Percentiles rank a stretch among this genome's conserved stretches.
Conservation (phyloP, 768 basidiomycete genomes). For the Piloderma croceum region DNA sequence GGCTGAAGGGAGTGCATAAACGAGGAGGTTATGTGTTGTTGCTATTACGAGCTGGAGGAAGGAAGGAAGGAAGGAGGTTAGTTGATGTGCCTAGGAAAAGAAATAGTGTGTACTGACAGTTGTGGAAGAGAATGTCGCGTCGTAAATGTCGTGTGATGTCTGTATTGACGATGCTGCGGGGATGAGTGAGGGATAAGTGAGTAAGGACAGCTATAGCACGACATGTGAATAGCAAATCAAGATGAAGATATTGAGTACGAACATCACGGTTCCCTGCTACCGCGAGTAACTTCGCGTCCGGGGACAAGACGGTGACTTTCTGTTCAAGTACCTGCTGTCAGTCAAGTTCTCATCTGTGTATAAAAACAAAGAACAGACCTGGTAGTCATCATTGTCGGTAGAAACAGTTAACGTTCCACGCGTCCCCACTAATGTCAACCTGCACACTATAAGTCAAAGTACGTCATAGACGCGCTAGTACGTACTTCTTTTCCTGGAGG, state of each 20-base stretch:
- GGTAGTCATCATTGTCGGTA: slow-evolving; percentile 70
- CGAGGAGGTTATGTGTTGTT: slow-evolving; percentile 56
- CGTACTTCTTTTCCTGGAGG: slow-evolving; percentile 55
- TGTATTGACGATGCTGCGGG: slow-evolving; percentile 47
- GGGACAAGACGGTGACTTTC: slow-evolving; percentile 87
- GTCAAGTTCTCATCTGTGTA: slow-evolving; percentile 6
- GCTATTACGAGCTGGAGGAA: slow-evolving; percentile 53
- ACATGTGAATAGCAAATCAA: slow-evolving; percentile 7
- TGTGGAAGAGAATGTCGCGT: slow-evolving; percentile 68
- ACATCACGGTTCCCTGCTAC: slow-evolving; percentile 74
- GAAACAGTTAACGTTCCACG: slow-evolving; percentile 59
- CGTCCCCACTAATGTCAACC: slow-evolving; percentile 47
- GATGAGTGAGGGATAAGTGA: slow-evolving; percentile 55
- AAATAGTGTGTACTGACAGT: slow-evolving; percentile 47
- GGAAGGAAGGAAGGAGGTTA: slow-evolving; percentile 1
- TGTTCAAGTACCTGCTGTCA: slow-evolving; percentile 33
- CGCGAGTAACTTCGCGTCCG: slow-evolving; percentile 56
- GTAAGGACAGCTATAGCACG: slow-evolving; percentile 49
- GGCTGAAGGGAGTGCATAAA: slow-evolving; percentile 50
- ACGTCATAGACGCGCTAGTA: slow-evolving; percentile 5
- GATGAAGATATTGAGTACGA: slow-evolving; percentile 20
- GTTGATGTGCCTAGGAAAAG: slow-evolving; percentile 2
- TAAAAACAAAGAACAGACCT: slow-evolving; percentile 47
- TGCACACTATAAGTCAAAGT: slow-evolving; percentile 24
- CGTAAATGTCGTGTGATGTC: slow-evolving; percentile 78